Percentiles rank a stretch among this genome's conserved stretches.
phyloP scores from a whole-genome alignment of 371 early-diverging fungal species.

The Mortierella sp. region DNA sequence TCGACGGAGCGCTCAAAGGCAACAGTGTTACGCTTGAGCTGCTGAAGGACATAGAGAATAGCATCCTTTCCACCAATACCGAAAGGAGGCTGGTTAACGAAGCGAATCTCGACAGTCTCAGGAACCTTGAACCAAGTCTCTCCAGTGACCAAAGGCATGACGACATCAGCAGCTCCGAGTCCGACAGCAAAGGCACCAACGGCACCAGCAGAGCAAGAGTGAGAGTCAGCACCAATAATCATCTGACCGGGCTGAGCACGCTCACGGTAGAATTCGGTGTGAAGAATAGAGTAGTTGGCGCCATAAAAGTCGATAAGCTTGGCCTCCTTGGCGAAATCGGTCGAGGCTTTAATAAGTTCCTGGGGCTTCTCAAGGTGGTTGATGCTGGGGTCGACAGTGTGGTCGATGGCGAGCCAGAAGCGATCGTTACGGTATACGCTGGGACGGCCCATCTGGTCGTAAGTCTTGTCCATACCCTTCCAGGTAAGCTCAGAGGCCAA shows the following conservation, averaged over 20 bases:
- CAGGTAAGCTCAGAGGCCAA: slow-evolving; percentile 84
- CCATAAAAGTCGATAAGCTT: slow-evolving; percentile 77
- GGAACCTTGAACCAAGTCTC: slow-evolving; percentile 89
- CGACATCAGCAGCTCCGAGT: slow-evolving; percentile 85
- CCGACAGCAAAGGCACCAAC: slow-evolving; percentile 85
- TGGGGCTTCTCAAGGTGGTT: slow-evolving; percentile 77
- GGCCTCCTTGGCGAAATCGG: slow-evolving; percentile 79
- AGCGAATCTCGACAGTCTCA: slow-evolving; percentile 80
- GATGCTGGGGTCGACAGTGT: slow-evolving; percentile 83
- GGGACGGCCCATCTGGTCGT: slow-evolving; percentile 80
- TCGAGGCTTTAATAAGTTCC: slow-evolving; percentile 75
- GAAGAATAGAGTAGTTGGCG: slow-evolving; percentile 84
- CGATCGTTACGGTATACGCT: slow-evolving; percentile 81
- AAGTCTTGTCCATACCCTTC: slow-evolving; percentile 90
- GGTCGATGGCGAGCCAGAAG: slow-evolving; percentile 87
- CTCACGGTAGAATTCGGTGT: slow-evolving; percentile 86
- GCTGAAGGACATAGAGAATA: slow-evolving; percentile 81
- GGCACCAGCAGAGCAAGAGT: slow-evolving; percentile 84
- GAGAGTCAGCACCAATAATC: slow-evolving; percentile 86
- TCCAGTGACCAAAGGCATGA: slow-evolving; percentile 86
- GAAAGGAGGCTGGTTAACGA: slow-evolving; percentile 76
- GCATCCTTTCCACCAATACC: slow-evolving; percentile 87
- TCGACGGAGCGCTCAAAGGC: slow-evolving; percentile 86
- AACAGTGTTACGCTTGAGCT: slow-evolving; percentile 84
- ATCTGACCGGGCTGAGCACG: slow-evolving; percentile 86